These are phyloP conservation scores for Penstemon eatonii DNA, from an alignment of 257 asterid genomes.

Conservation along the genomic window DNA sequence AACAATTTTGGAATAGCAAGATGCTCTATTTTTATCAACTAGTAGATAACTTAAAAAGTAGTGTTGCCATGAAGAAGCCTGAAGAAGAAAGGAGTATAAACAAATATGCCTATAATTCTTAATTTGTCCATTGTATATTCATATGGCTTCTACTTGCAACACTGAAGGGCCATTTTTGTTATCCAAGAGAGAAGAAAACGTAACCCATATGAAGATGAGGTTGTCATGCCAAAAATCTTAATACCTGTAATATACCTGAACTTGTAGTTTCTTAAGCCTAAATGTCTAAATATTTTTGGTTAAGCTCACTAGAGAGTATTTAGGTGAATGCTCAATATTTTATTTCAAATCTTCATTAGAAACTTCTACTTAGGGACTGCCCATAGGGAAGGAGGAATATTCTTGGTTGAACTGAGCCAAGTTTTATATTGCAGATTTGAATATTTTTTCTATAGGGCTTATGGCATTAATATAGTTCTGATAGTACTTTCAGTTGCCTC, in stretches of 20 bases:
- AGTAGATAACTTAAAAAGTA: not conserved
- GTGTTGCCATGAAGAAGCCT: conserved; percentile 7
- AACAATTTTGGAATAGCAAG: not conserved
- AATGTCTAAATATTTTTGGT: not conserved
- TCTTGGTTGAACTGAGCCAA: conserved; percentile 19
- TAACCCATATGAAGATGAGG: not conserved
- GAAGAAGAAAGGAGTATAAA: not conserved
- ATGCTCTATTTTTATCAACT: not conserved
- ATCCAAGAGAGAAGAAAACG: not conserved
- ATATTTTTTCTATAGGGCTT: conserved; percentile 5
- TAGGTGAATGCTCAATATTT: not conserved
- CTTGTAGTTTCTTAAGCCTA: conserved; percentile 4
- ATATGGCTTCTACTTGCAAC: not conserved
- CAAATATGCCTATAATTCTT: conserved; percentile 1
- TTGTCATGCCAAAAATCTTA: not conserved
- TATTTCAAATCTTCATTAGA: conserved; percentile 3
- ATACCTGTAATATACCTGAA: not conserved
- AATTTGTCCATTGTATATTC: not conserved
- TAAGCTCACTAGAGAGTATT: not conserved
- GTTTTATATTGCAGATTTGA: not conserved
- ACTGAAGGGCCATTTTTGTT: not conserved
- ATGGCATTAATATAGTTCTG: conserved; percentile 17
- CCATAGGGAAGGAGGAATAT: conserved; percentile 11
- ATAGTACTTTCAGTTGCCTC: conserved; percentile 4
- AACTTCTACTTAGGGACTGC: conserved; percentile 13